phyloP scores from a whole-genome alignment of 1,284 basidiomycete species.

The Apiotrichum mycotoxinovorans region DNA sequence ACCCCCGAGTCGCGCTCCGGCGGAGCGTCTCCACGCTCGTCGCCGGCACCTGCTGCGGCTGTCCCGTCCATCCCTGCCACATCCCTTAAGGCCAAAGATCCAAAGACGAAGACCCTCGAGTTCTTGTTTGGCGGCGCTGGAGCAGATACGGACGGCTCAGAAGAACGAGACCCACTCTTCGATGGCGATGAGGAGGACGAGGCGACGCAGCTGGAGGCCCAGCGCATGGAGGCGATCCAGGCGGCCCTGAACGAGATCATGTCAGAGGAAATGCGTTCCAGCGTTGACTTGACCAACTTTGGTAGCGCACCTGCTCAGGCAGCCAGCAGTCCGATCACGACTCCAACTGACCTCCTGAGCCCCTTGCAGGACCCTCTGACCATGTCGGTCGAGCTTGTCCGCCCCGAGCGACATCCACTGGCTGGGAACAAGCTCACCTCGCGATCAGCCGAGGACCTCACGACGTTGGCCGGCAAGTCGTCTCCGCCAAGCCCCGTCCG shows the following conservation, averaged over 20 bases:
- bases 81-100: neutral
- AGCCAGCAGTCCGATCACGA: neutral
- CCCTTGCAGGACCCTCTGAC: constrained; percentile 7
- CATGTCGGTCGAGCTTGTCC: constrained; percentile 6
- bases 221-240: constrained; percentile 88
- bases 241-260: constrained; percentile 92
- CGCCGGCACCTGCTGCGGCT: neutral
- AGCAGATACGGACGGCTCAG: constrained; percentile 56
- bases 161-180: constrained; percentile 47
- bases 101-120: constrained; percentile 30
- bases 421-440: constrained; percentile 25
- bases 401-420: constrained; percentile 1
- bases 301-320: neutral
- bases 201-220: constrained; percentile 38
- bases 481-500: constrained; percentile 4
- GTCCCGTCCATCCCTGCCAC: neutral
- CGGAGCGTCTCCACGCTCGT: neutral
- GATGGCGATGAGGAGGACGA: constrained; percentile 47
- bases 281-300: constrained; percentile 16
- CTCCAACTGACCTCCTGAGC: neutral
- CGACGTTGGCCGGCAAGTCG: neutral
- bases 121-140: constrained; percentile 34
- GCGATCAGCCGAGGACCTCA: constrained; percentile 37
- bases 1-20: constrained; percentile 1
- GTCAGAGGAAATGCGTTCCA: constrained; percentile 61